These are phyloP conservation scores for Suhomyces bribrorum DNA, from an alignment of 1,139 yeast genomes.

Conservation along the genomic window DNA sequence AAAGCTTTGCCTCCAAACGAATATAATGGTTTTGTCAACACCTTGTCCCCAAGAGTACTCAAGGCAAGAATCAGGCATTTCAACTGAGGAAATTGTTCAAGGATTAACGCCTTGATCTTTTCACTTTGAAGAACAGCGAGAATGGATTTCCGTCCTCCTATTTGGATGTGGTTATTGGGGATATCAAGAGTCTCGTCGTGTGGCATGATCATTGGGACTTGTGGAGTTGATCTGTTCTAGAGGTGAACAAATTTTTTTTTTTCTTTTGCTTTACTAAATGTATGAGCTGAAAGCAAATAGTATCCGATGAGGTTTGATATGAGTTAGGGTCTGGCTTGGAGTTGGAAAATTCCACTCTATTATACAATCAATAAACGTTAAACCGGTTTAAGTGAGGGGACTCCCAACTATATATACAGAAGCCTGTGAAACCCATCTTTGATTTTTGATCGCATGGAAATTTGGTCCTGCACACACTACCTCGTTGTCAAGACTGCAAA, in stretches of 20 bases:
- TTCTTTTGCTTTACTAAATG: neutral
- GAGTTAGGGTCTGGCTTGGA: neutral
- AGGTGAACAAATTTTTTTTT: too few species aligned
- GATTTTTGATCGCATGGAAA: constrained; percentile 5
- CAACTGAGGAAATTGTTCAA: constrained; percentile 58
- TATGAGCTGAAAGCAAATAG: neutral
- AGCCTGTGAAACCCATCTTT: constrained; percentile 7
- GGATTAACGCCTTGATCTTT: constrained; percentile 63
- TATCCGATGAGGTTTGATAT: too few species aligned
- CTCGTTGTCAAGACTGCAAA: constrained; percentile 7
- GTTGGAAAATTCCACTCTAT: too few species aligned
- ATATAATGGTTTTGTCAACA: constrained; percentile 81
- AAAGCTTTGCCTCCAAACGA: constrained; percentile 94
- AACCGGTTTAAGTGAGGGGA: neutral
- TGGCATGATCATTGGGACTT: constrained; percentile 9
- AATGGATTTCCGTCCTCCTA: constrained; percentile 88
- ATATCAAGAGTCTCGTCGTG: constrained; percentile 15
- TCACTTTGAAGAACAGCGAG: constrained; percentile 88
- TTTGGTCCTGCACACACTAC: constrained; percentile 6
- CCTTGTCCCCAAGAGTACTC: constrained; percentile 87
- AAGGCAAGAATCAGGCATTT: constrained; percentile 72
- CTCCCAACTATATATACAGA: neutral
- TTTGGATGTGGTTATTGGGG: constrained; percentile 41
- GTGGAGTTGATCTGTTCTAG: neutral
- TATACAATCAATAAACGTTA: too few species aligned